Conservation (phyloP, 2,329 filamentous ascomycete species). For the Remersonia thermophila region DNA sequence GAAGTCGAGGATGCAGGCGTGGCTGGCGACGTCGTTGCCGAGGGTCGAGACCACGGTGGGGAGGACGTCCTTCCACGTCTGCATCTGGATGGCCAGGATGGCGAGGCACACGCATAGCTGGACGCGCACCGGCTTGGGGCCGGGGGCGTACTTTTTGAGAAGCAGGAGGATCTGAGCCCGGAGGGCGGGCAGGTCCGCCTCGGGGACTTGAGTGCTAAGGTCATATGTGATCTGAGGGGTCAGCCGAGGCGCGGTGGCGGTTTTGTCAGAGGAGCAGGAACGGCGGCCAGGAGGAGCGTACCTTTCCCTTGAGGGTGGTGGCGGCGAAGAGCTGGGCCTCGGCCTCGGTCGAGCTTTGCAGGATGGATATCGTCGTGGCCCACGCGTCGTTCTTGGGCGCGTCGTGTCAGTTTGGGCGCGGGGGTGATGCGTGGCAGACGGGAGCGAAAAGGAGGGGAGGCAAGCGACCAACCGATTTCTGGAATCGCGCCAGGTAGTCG, state of each 20-base stretch:
- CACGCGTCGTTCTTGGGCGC: slow-evolving; percentile 69
- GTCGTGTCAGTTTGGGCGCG: background rate
- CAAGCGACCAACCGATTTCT: slow-evolving; percentile 72
- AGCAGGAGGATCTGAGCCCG: slow-evolving; percentile 75
- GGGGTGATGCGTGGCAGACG: slow-evolving; percentile 1
- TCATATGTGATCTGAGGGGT: slow-evolving; percentile 79
- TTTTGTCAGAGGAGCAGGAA: too few relatives aligned
- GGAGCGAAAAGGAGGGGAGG: too few relatives aligned
- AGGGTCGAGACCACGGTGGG: slow-evolving; percentile 67
- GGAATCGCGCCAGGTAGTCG: slow-evolving; percentile 83
- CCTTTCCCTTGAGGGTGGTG: slow-evolving; percentile 96
- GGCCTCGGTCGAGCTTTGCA: slow-evolving; percentile 68
- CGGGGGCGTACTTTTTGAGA: slow-evolving; percentile 67
- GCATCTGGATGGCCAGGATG: slow-evolving; percentile 92
- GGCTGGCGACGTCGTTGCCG: slow-evolving; percentile 61
- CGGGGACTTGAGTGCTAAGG: slow-evolving; percentile 69
- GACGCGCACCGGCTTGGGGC: slow-evolving; percentile 73
- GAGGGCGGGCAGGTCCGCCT: slow-evolving; percentile 60
- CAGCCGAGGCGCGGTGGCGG: slow-evolving; percentile 5
- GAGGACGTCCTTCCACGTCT: slow-evolving; percentile 86
- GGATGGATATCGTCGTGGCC: slow-evolving; percentile 73
- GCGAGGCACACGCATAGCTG: slow-evolving; percentile 93
- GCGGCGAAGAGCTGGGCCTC: slow-evolving; percentile 92
- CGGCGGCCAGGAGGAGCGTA: slow-evolving; percentile 31
- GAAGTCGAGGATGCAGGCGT: slow-evolving; percentile 88